phyloP scores from a whole-genome alignment of 352 stramenopile genomes.

The Phytophthora melonis region DNA sequence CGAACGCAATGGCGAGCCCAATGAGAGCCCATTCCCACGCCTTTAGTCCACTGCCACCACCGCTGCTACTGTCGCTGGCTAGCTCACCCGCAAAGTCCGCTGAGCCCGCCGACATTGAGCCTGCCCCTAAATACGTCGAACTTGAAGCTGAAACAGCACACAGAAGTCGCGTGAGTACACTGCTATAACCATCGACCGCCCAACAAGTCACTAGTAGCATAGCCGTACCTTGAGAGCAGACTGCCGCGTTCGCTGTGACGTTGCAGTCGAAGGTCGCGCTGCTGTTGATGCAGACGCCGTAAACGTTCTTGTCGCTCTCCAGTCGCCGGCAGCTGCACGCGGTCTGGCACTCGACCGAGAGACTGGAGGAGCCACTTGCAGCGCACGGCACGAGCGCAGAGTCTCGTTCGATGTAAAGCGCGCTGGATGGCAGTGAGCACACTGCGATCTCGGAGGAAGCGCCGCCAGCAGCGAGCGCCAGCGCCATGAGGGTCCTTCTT shows the following conservation, averaged over 20 bases:
- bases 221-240: conserved; percentile 20
- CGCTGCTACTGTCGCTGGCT: conserved; percentile 18
- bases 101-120: conserved; percentile 1
- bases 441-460: conserved; percentile 17
- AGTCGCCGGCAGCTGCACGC: conserved; percentile 34
- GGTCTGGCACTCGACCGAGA: conserved; percentile 19
- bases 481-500: conserved; percentile 2
- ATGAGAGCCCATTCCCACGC: conserved; percentile 54
- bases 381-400: conserved; percentile 16
- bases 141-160: conserved; percentile 4
- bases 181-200: not conserved
- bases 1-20: conserved; percentile 38
- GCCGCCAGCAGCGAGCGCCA: conserved; percentile 13
- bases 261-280: conserved; percentile 19
- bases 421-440: conserved; percentile 37
- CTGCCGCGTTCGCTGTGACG: conserved; percentile 18
- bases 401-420: conserved; percentile 34
- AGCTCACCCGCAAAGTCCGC: not conserved
- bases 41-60: conserved; percentile 18
- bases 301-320: conserved; percentile 13
- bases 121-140: conserved; percentile 11
- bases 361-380: conserved; percentile 11
- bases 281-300: conserved; percentile 28
- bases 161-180: not conserved
- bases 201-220: not conserved